Percentiles rank a stretch among this genome's conserved stretches.
Evolutionary conservation across 805 yeast species (phyloP).

Genomic region (Starmerella bacillaris): DNA sequence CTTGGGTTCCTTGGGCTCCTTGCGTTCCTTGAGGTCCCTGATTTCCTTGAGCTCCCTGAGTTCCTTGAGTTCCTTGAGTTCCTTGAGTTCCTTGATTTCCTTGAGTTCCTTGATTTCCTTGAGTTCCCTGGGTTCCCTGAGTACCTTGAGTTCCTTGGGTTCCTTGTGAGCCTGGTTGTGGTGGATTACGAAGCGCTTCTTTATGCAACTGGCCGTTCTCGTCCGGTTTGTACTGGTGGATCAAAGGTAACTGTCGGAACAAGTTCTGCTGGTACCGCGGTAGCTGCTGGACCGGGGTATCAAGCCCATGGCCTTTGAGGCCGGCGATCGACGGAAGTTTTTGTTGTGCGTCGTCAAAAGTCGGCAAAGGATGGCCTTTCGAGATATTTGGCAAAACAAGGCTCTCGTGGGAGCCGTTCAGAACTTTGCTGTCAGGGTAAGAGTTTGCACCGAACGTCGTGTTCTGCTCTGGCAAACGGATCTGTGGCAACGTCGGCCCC

Average conservation of each 20-base stretch:
- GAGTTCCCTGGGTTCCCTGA: too few relatives aligned
- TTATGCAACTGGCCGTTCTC: too few relatives aligned
- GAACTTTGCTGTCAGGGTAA: background rate
- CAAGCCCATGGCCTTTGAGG: constrained; percentile 3
- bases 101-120: too few relatives aligned
- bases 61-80: too few relatives aligned
- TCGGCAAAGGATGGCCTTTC: constrained; percentile 18
- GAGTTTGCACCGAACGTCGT: constrained; percentile 1
- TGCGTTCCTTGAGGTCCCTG: constrained; percentile 6
- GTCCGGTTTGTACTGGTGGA: too few relatives aligned
- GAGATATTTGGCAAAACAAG: constrained; percentile 11
- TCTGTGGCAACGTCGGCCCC: constrained; percentile 3
- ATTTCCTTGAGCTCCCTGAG: too few relatives aligned
- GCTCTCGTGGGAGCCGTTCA: constrained; percentile 3
- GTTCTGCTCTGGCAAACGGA: constrained; percentile 1
- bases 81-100: too few relatives aligned
- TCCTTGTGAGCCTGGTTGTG: background rate
- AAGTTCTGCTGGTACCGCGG: background rate
- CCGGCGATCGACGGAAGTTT: constrained; percentile 17
- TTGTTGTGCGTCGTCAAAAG: constrained; percentile 1
- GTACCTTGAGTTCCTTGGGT: background rate
- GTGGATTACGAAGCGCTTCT: too few relatives aligned
- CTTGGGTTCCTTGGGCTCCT: constrained; percentile 1
- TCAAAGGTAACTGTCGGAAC: too few relatives aligned
- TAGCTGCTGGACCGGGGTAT: background rate